Percentiles rank a stretch among this genome's conserved stretches.
Evolutionary conservation across 2,329 filamentous ascomycete genomes (phyloP).

Genomic region (Paecilomyces formosus): DNA sequence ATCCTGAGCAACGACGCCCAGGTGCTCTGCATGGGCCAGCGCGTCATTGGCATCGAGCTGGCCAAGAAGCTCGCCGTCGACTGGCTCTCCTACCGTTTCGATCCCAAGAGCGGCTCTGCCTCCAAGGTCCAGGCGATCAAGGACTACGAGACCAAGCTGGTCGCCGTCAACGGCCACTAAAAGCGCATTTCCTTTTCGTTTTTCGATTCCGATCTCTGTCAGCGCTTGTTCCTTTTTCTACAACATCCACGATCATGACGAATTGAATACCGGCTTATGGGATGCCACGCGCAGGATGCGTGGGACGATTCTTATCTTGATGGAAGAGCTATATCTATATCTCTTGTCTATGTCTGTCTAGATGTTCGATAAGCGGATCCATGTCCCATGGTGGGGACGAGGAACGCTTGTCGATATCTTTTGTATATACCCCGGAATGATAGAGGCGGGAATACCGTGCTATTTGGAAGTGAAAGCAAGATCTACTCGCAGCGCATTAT

Average conservation of each 20-base stretch:
- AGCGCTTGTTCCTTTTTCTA: neutral
- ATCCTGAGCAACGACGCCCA: slow-evolving; percentile 81
- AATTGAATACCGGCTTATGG: neutral
- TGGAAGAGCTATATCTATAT: neutral
- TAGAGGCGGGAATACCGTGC: neutral
- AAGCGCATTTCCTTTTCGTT: neutral
- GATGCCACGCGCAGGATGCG: neutral
- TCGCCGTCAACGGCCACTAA: neutral
- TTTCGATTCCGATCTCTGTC: neutral
- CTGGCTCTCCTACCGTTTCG: slow-evolving; percentile 80
- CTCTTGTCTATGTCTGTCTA: too few species aligned
- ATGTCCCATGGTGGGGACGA: too few species aligned
- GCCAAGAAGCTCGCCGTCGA: slow-evolving; percentile 69
- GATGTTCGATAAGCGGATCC: neutral
- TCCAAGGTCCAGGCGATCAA: slow-evolving; percentile 48
- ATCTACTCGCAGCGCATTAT: neutral
- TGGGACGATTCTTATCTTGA: too few species aligned
- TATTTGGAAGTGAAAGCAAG: neutral
- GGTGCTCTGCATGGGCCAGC: slow-evolving; percentile 78
- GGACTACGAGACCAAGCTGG: slow-evolving; percentile 35
- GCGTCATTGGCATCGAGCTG: slow-evolving; percentile 73
- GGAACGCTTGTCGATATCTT: neutral
- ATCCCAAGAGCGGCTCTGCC: slow-evolving; percentile 56
- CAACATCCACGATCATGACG: neutral
- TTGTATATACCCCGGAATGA: neutral